phyloP scores from a whole-genome alignment of 2,329 filamentous ascomycete genomes.

The Ophiocordyceps polyrhachis-furcata region DNA sequence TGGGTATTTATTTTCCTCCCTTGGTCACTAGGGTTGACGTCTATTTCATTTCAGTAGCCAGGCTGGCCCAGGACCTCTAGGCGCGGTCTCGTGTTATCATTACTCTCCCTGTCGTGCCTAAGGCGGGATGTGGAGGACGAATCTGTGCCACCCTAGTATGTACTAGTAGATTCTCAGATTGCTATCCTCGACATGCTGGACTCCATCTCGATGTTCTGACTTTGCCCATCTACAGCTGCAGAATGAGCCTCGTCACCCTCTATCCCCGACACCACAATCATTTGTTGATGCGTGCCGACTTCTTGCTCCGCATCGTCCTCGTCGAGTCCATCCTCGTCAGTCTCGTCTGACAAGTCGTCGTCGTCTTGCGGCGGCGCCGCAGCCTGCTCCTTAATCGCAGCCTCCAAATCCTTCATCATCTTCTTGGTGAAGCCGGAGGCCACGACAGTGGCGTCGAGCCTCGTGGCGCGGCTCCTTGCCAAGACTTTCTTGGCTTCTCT shows the following conservation, averaged over 20 bases:
- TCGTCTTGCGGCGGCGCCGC: conserved; percentile 18
- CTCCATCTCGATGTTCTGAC: not conserved
- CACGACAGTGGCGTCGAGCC: conserved; percentile 75
- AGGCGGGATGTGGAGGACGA: not conserved
- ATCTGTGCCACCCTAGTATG: too few relatives aligned
- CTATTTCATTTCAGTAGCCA: too few relatives aligned
- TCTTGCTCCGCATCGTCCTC: conserved; percentile 11
- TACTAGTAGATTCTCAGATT: not conserved
- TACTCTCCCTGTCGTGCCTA: too few relatives aligned
- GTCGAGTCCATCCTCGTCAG: conserved; percentile 10
- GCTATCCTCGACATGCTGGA: not conserved
- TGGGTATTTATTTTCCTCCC: too few relatives aligned
- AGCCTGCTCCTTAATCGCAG: conserved; percentile 69
- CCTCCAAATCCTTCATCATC: conserved; percentile 85
- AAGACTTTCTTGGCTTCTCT: conserved; percentile 62
- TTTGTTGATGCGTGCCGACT: conserved; percentile 7
- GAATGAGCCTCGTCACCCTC: not conserved
- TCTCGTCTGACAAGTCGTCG: conserved; percentile 9
- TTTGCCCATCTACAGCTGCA: not conserved
- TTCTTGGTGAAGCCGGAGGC: conserved; percentile 94
- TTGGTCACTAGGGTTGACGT: too few relatives aligned
- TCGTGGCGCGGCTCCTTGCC: conserved; percentile 41
- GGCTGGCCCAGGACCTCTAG: too few relatives aligned
- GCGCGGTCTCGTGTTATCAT: too few relatives aligned
- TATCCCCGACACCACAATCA: not conserved